Evolutionary conservation across 495 filamentous ascomycete species (phyloP).

Genomic region (Penicillium tannophilum): DNA sequence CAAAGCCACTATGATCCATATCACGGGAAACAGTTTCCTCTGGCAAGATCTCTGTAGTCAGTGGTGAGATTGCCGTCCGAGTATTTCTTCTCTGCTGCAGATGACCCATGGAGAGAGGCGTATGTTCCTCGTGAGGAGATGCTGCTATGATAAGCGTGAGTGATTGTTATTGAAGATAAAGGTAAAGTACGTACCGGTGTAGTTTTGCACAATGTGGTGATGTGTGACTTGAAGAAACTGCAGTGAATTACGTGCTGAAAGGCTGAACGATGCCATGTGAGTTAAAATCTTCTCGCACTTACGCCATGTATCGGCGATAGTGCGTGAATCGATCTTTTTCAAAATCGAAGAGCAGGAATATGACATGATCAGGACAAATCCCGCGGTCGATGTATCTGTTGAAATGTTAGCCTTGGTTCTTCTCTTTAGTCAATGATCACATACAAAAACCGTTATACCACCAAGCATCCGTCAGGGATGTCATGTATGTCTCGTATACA

Average conservation of each 20-base stretch:
- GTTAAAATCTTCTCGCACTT: slow-evolving; percentile 33
- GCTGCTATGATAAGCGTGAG: not conserved
- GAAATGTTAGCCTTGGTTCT: not conserved
- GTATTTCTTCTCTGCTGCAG: slow-evolving; percentile 4
- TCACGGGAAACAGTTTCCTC: slow-evolving; percentile 6
- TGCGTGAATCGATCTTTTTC: slow-evolving; percentile 18
- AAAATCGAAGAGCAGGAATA: slow-evolving; percentile 31
- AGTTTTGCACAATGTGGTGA: slow-evolving; percentile 28
- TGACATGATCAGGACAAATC: slow-evolving; percentile 44
- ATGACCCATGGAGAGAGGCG: slow-evolving; percentile 4
- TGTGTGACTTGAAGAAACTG: slow-evolving; percentile 35
- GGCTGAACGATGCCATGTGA: slow-evolving; percentile 33
- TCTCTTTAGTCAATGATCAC: slow-evolving; percentile 3
- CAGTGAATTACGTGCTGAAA: slow-evolving; percentile 35
- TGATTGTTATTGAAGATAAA: not conserved
- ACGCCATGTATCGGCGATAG: slow-evolving; percentile 30
- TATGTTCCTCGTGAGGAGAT: slow-evolving; percentile 8
- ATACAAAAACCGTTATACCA: slow-evolving; percentile 53
- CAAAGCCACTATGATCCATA: slow-evolving; percentile 7
- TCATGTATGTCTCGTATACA: slow-evolving; percentile 40
- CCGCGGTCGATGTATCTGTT: slow-evolving; percentile 45
- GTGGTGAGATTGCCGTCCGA: slow-evolving; percentile 1
- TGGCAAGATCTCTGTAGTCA: not conserved
- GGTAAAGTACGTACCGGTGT: slow-evolving; percentile 15
- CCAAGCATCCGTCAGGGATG: slow-evolving; percentile 44